phyloP scores from a whole-genome alignment of 768 basidiomycete species.

The Chalciporus chontae region DNA sequence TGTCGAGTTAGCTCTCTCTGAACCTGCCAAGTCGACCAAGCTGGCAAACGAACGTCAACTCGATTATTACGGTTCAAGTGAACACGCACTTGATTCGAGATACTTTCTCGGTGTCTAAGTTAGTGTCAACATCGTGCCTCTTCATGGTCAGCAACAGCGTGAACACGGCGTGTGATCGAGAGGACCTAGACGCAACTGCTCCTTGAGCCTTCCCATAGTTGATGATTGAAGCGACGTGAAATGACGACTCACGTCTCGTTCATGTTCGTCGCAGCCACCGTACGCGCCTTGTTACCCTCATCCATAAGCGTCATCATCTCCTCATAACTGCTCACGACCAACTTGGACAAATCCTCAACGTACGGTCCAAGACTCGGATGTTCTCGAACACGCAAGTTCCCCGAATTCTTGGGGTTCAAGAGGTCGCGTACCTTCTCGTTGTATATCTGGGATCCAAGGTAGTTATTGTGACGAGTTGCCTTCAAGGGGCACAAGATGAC shows the following conservation, averaged over 20 bases:
- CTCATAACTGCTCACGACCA: slow-evolving; percentile 85
- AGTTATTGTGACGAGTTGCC: neutral
- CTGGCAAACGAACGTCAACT: slow-evolving; percentile 36
- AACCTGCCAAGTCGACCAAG: slow-evolving; percentile 94
- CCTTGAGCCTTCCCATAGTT: slow-evolving; percentile 1
- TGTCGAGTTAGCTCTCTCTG: slow-evolving; percentile 95
- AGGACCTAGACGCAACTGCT: slow-evolving; percentile 53
- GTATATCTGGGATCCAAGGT: slow-evolving; percentile 61
- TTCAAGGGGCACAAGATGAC: slow-evolving; percentile 10
- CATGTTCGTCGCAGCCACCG: slow-evolving; percentile 99
- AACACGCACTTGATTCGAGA: slow-evolving; percentile 81
- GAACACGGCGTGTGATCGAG: slow-evolving; percentile 97
- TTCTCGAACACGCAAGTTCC: slow-evolving; percentile 94
- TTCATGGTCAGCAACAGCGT: slow-evolving; percentile 94
- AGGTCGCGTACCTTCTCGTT: slow-evolving; percentile 98
- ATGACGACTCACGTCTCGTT: slow-evolving; percentile 84
- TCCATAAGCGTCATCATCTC: slow-evolving; percentile 99
- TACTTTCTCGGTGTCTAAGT: slow-evolving; percentile 96
- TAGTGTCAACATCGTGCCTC: slow-evolving; percentile 76
- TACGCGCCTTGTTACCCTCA: slow-evolving; percentile 97
- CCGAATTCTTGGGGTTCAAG: slow-evolving; percentile 94
- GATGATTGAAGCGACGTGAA: neutral
- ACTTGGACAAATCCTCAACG: slow-evolving; percentile 94
- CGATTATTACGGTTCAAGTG: neutral
- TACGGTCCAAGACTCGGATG: slow-evolving; percentile 97